Percentiles rank a stretch among this genome's conserved stretches.
These are phyloP conservation scores for Westerdykella aurantiaca DNA, from an alignment of 2,329 filamentous ascomycete genomes.

Conservation along the genomic window DNA sequence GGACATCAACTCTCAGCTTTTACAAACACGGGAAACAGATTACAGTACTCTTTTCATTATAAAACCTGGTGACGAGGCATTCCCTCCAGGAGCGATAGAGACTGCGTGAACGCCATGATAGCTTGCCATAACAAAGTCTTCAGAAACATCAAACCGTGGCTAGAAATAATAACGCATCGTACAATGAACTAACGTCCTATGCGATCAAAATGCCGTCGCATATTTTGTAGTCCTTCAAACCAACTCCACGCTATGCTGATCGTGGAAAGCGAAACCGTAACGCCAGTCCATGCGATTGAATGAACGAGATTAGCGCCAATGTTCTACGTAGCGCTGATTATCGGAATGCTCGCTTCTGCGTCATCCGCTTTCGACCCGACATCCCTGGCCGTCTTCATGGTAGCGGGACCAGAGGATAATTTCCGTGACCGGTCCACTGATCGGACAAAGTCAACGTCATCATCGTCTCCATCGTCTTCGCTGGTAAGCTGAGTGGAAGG, in stretches of 20 bases:
- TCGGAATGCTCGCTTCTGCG: neutral
- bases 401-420: neutral
- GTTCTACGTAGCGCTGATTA: neutral
- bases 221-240: neutral
- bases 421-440: neutral
- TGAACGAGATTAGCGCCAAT: too few species aligned
- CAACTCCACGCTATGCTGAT: neutral
- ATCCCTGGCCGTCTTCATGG: neutral
- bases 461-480: conserved; percentile 14
- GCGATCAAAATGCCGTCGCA: neutral
- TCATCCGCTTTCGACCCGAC: neutral
- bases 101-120: too few species aligned
- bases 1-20: too few species aligned
- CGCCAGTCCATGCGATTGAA: too few species aligned
- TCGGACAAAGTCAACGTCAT: neutral
- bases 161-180: too few species aligned
- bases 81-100: too few species aligned
- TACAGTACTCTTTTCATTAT: too few species aligned
- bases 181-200: too few species aligned
- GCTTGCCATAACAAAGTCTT: too few species aligned
- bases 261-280: neutral
- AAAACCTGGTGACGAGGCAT: too few species aligned
- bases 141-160: too few species aligned
- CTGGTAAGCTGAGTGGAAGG: conserved; percentile 21
- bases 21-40: too few species aligned